phyloP scores from a whole-genome alignment of 306 rosid genomes.

The Trichosanthes cucumerina region DNA sequence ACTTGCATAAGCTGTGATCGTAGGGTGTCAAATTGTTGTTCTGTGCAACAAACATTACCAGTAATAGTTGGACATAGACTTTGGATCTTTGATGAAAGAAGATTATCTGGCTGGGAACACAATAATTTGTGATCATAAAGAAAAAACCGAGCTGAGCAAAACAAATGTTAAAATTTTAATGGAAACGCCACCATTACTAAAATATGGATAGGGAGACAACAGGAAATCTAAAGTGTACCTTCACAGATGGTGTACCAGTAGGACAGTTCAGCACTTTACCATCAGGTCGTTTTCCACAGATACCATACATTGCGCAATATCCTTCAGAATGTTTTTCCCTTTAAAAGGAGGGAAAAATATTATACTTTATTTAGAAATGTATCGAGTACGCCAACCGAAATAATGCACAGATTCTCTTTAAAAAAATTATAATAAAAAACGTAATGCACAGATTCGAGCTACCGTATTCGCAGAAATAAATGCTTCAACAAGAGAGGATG shows the following conservation, averaged over 20 bases:
- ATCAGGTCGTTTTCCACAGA: conserved; percentile 77
- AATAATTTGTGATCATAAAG: conserved; percentile 7
- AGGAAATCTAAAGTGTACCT: conserved; percentile 42
- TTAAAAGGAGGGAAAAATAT: conserved; percentile 2
- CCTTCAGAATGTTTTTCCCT: conserved; percentile 63
- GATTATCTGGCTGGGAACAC: conserved; percentile 77
- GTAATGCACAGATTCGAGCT: background rate
- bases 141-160: background rate
- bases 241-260: conserved; percentile 52
- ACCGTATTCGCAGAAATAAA: background rate
- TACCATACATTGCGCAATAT: conserved; percentile 77
- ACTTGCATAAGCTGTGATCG: conserved; percentile 84
- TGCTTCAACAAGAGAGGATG: background rate
- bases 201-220: background rate
- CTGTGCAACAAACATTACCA: conserved; percentile 90
- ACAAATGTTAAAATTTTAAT: background rate
- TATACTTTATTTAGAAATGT: background rate
- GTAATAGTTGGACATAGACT: conserved; percentile 92
- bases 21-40: conserved; percentile 78
- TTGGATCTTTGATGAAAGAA: conserved; percentile 89
- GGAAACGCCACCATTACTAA: background rate
- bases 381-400: background rate
- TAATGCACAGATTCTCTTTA: background rate
- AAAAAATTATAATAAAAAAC: background rate
- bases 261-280: conserved; percentile 87